Base-by-base conservation (phyloP, 169 alveolate genomes). In the Eimeria acervulina region DNA sequence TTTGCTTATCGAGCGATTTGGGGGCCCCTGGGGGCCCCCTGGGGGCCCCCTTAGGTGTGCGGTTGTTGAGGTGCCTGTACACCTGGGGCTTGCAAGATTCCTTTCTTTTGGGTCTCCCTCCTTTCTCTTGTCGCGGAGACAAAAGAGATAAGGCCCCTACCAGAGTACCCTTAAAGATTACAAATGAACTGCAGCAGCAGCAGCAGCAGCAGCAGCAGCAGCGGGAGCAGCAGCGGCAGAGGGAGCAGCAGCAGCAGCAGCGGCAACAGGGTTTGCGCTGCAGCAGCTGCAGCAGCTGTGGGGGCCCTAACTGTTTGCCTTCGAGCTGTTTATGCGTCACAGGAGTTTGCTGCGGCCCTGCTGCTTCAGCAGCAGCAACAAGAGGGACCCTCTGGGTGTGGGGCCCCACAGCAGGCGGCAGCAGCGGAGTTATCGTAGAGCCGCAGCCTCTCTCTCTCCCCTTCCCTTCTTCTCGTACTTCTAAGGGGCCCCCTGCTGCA, bases 331-430 rank as follows among this genome's bases (percentile, higher is more conserved):
- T 66, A 31, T 13, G 78, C 31, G 13, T 66, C 13, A 26, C 36
- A n/a, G 28, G 40, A 15, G 78, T 66, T 8, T 66, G 26, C 36
- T 31, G 59, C 2, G 59, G 59, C 59, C 59, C 83, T 28, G 83
- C 28, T 6, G 83, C 51, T 7, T 21, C 83, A 1, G 83, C 83
- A 1, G 83, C 83, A 33, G 40, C 83, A 36, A 28, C 83, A 33
- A 36, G 19, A 4, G 6, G 2, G 6, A 36, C 83, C 83, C 83
- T 70, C 19, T 70, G 83, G 83, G 83, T 70, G 83, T 70, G 83
- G 83, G 83, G 83, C 83, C 83, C 83, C 83, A 13, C 83, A 36
- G 83, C 83, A 33, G 83, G 83, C 38, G 83, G 83, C 51, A 36
- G 83, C 83, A 70, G 42, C 6, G 83, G 83, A 13, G 83, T 70